phyloP scores from a whole-genome alignment of 2,329 filamentous ascomycete species.

The Cladosporium cucumerinum region DNA sequence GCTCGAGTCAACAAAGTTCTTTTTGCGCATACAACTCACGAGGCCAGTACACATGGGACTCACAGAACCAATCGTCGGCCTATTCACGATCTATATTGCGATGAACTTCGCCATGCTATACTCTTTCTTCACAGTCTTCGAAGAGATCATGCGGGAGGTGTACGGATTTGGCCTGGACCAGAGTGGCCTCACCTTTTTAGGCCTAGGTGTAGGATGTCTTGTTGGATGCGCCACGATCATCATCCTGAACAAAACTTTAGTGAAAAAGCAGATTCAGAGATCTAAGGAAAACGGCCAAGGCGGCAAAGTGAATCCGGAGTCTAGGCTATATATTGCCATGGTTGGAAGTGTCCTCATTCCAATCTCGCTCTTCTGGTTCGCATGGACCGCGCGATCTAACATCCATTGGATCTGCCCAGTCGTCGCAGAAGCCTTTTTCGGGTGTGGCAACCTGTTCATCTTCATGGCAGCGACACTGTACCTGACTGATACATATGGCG shows the following conservation, averaged over 20 bases:
- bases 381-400: conserved; percentile 32
- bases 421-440: conserved; percentile 40
- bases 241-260: conserved; percentile 6
- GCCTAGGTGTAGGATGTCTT: conserved; percentile 24
- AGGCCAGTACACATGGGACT: conserved; percentile 30
- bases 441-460: conserved; percentile 36
- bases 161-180: conserved; percentile 24
- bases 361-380: conserved; percentile 34
- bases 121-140: conserved; percentile 27
- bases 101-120: conserved; percentile 26
- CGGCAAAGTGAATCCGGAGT: conserved; percentile 17
- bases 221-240: conserved; percentile 9
- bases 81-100: conserved; percentile 24
- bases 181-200: conserved; percentile 27
- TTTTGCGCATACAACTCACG: conserved; percentile 23
- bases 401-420: conserved; percentile 37
- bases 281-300: conserved; percentile 13
- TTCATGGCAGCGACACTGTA: conserved; percentile 41
- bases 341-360: conserved; percentile 18
- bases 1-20: conserved; percentile 26
- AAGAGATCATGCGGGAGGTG: conserved; percentile 22
- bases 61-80: conserved; percentile 33
- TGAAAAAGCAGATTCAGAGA: neutral
- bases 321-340: conserved; percentile 18
- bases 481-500: conserved; percentile 53